phyloP scores from a whole-genome alignment of 2,329 filamentous ascomycete genomes.

The Neonectria magnoliae region DNA sequence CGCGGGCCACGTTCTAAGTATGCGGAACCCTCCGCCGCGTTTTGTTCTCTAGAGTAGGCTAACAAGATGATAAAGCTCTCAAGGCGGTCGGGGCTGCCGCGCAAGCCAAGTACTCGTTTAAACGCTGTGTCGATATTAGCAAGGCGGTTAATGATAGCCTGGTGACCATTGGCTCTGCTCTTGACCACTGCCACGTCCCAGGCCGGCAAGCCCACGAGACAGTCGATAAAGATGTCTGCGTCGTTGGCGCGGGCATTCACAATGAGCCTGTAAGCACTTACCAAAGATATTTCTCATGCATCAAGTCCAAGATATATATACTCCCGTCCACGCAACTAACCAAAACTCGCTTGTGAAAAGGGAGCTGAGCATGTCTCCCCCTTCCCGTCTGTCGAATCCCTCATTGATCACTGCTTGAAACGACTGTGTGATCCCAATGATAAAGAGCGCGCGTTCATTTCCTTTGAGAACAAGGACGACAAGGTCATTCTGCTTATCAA shows the following conservation, averaged over 20 bases:
- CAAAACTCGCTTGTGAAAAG: conserved; percentile 5
- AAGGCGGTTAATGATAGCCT: conserved; percentile 17
- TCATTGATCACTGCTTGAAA: conserved; percentile 13
- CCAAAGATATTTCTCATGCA: not conserved
- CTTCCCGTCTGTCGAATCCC: conserved; percentile 18
- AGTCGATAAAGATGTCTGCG: conserved; percentile 15
- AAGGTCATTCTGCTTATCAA: conserved; percentile 18
- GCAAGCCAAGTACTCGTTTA: conserved; percentile 15
- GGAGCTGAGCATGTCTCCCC: conserved; percentile 16
- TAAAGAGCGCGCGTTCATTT: conserved; percentile 17
- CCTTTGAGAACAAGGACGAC: conserved; percentile 11
- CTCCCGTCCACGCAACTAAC: not conserved
- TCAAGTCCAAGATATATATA: no score
- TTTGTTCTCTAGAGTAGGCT: not conserved
- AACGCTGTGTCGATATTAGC: conserved; percentile 19
- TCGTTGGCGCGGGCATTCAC: conserved; percentile 19
- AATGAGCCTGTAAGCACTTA: conserved; percentile 16
- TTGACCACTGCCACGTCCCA: conserved; percentile 19
- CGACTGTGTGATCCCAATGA: conserved; percentile 19
- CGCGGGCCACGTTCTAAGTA: conserved; percentile 18
- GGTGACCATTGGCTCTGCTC: conserved; percentile 17
- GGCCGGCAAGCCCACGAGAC: conserved; percentile 15
- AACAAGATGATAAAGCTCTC: conserved; percentile 11
- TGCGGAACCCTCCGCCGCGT: not conserved
- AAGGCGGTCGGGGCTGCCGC: conserved; percentile 23